These are phyloP conservation scores for Scleroderma citrinum DNA, from an alignment of 768 basidiomycete species.

Conservation along the genomic window DNA sequence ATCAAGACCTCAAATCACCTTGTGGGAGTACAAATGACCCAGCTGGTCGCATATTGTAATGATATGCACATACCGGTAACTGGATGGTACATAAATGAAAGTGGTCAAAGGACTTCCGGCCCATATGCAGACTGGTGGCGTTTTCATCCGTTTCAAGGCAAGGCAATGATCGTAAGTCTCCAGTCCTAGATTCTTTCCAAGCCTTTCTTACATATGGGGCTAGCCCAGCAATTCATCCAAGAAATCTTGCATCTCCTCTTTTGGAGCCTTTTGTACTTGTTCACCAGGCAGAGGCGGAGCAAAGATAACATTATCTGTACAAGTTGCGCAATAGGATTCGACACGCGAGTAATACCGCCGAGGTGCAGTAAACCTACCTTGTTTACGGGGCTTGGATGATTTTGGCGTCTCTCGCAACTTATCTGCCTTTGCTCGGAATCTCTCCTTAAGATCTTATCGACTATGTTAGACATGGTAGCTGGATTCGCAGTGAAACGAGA, in stretches of 20 bases:
- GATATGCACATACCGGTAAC: too few relatives aligned
- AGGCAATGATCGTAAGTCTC: not conserved
- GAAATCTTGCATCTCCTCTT: constrained; percentile 63
- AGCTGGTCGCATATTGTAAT: too few relatives aligned
- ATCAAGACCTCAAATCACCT: too few relatives aligned
- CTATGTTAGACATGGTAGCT: not conserved
- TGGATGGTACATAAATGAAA: too few relatives aligned
- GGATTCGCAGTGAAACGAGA: not conserved
- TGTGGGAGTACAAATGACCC: too few relatives aligned
- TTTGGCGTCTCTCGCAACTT: constrained; percentile 37
- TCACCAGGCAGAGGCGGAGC: constrained; percentile 51
- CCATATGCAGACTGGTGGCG: too few relatives aligned
- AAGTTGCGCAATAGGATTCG: not conserved
- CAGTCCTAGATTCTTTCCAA: not conserved
- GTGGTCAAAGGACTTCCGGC: too few relatives aligned
- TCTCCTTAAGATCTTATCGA: constrained; percentile 47
- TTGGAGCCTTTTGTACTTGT: constrained; percentile 30
- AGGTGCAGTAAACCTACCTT: constrained; percentile 25
- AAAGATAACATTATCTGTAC: constrained; percentile 27
- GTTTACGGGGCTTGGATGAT: constrained; percentile 30
- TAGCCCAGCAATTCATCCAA: constrained; percentile 58
- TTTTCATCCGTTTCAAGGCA: not conserved
- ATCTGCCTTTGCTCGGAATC: constrained; percentile 52
- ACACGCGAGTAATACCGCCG: not conserved
- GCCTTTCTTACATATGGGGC: not conserved